A percentile compares a stretch with the other conserved stretches of the same genome.
phyloP scores from a whole-genome alignment of 768 basidiomycete species.

The Nidularia sp. region DNA sequence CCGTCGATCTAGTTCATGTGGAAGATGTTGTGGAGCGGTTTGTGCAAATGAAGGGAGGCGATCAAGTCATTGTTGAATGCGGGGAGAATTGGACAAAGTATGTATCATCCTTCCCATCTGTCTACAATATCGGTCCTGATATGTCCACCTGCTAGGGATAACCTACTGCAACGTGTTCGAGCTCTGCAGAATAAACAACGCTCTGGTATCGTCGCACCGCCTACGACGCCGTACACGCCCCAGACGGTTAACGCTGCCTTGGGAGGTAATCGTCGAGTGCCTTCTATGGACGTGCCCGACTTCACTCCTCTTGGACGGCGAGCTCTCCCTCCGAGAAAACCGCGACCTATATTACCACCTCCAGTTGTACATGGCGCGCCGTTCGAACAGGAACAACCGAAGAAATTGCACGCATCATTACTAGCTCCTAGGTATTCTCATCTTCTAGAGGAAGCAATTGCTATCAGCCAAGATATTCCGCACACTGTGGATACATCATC shows the following conservation, averaged over 20 bases:
- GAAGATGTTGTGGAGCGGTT: slow-evolving; percentile 64
- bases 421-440: slow-evolving; percentile 56
- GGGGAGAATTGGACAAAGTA: slow-evolving; percentile 60
- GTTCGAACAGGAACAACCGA: slow-evolving; percentile 18
- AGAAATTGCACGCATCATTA: slow-evolving; percentile 33
- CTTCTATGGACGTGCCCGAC: slow-evolving; percentile 43
- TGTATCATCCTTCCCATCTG: slow-evolving; percentile 13
- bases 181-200: slow-evolving; percentile 62
- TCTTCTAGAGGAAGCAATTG: slow-evolving; percentile 51
- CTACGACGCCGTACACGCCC: slow-evolving; percentile 38
- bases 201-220: slow-evolving; percentile 50
- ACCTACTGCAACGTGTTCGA: slow-evolving; percentile 42
- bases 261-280: slow-evolving; percentile 6
- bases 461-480: slow-evolving; percentile 22
- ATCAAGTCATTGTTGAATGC: slow-evolving; percentile 27
- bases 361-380: slow-evolving; percentile 20
- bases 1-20: slow-evolving; percentile 47
- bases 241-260: slow-evolving; percentile 7
- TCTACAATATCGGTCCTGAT: neutral
- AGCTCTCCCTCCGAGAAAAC: slow-evolving; percentile 19
- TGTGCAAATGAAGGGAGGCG: slow-evolving; percentile 42
- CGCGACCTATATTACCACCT: slow-evolving; percentile 17
- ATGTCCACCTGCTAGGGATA: slow-evolving; percentile 31
- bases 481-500: neutral
- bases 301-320: slow-evolving; percentile 44